Evolutionary conservation across 257 asterid genomes (phyloP).

Genomic region (Datura wrightii): DNA sequence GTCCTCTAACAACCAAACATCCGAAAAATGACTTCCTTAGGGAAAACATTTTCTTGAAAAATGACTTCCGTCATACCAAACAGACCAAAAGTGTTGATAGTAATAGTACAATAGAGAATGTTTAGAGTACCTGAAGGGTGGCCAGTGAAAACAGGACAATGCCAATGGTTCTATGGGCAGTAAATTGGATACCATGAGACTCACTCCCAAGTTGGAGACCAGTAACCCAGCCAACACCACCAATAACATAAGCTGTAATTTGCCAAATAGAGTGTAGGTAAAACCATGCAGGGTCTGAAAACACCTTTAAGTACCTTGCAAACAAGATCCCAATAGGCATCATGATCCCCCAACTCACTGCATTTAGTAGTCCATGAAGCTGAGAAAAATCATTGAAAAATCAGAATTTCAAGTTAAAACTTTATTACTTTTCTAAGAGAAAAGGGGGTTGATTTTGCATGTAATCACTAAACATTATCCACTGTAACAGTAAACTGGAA

Average conservation of each 20-base stretch:
- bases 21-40: not conserved
- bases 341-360: slow-evolving; percentile 83
- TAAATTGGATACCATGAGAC: slow-evolving; percentile 63
- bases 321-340: slow-evolving; percentile 74
- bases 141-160: slow-evolving; percentile 69
- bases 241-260: slow-evolving; percentile 65
- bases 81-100: not conserved
- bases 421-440: not conserved
- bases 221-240: slow-evolving; percentile 93
- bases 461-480: not conserved
- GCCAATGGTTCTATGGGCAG: slow-evolving; percentile 75
- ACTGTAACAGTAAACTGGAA: not conserved
- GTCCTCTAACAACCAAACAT: not conserved
- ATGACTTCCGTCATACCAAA: not conserved
- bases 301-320: slow-evolving; percentile 83
- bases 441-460: not conserved
- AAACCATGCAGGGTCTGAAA: slow-evolving; percentile 91
- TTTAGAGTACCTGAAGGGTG: slow-evolving; percentile 67
- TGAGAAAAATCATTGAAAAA: slow-evolving; percentile 35
- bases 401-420: not conserved
- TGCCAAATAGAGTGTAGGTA: slow-evolving; percentile 79
- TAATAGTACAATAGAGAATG: not conserved
- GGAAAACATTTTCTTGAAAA: not conserved
- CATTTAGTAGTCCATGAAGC: slow-evolving; percentile 84
- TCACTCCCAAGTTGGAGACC: slow-evolving; percentile 79